Evolutionary conservation across 352 stramenopile species (phyloP).

Genomic region (Phytophthora hybrid): DNA sequence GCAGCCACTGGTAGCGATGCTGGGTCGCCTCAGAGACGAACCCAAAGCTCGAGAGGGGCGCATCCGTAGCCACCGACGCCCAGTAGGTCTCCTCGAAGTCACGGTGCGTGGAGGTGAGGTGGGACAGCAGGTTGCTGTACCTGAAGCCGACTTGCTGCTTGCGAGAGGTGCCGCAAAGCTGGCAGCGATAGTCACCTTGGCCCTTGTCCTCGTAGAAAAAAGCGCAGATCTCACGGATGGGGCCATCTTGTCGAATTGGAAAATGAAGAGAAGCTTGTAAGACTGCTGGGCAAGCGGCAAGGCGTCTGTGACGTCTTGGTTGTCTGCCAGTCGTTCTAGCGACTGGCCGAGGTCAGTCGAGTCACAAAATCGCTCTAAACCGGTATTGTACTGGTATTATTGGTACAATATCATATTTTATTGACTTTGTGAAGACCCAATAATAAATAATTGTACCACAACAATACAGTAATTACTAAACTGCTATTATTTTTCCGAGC

Average conservation of each 20-base stretch:
- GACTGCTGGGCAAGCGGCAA: background rate
- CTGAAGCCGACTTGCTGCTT: conserved; percentile 5
- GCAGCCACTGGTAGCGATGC: conserved; percentile 15
- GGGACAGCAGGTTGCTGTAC: background rate
- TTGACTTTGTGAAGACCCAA: background rate
- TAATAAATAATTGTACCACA: too few relatives aligned
- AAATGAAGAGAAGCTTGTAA: background rate
- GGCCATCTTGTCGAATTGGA: conserved; percentile 6
- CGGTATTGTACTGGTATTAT: conserved; percentile 14
- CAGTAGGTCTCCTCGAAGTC: conserved; percentile 6
- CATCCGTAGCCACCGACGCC: background rate
- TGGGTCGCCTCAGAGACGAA: conserved; percentile 14
- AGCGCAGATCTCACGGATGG: conserved; percentile 23
- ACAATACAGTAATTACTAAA: too few relatives aligned
- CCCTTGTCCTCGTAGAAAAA: conserved; percentile 17
- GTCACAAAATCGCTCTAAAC: background rate
- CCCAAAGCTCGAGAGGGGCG: background rate
- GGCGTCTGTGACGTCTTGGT: background rate
- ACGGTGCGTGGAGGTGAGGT: conserved; percentile 7
- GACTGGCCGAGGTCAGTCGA: background rate
- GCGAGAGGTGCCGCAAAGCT: conserved; percentile 9
- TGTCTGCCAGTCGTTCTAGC: background rate
- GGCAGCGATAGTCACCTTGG: conserved; percentile 5
- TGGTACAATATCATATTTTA: conserved; percentile 5
- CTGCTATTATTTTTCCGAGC: conserved; percentile 8